Conservation (phyloP, 345 rosid genomes). For the Pseudoturritis turrita region DNA sequence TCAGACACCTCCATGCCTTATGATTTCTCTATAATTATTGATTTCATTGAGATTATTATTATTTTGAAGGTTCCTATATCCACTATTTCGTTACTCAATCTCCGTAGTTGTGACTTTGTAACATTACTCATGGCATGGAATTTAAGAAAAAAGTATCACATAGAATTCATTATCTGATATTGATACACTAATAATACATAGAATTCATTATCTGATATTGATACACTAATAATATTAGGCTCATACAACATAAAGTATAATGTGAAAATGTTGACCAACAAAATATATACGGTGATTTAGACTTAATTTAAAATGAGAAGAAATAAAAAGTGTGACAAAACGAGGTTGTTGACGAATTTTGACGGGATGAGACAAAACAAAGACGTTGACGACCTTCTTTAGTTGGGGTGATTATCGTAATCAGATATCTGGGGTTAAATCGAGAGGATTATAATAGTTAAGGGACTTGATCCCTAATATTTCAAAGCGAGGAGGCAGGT, state of each 20-base stretch:
- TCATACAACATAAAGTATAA: not conserved
- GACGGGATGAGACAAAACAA: not conserved
- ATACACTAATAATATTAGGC: too few relatives aligned
- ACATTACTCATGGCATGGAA: not conserved
- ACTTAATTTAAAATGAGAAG: not conserved
- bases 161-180: not conserved
- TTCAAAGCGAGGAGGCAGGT: not conserved
- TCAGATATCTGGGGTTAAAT: not conserved
- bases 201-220: not conserved
- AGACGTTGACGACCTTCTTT: not conserved
- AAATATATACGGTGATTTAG: not conserved
- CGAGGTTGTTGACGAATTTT: slow-evolving; percentile 13
- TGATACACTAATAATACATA: not conserved
- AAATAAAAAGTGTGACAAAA: not conserved
- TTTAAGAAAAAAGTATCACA: not conserved
- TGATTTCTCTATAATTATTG: slow-evolving; percentile 25
- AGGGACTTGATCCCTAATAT: not conserved
- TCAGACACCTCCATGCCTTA: slow-evolving; percentile 33
- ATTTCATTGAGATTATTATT: not conserved
- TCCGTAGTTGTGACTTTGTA: not conserved
- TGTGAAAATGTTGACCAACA: not conserved
- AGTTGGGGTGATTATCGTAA: not conserved
- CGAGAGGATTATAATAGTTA: not conserved
- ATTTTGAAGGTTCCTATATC: not conserved
- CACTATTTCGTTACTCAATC: not conserved